Evolutionary conservation across 352 stramenopile genomes (phyloP).

Genomic region (Pythium dissimile): DNA sequence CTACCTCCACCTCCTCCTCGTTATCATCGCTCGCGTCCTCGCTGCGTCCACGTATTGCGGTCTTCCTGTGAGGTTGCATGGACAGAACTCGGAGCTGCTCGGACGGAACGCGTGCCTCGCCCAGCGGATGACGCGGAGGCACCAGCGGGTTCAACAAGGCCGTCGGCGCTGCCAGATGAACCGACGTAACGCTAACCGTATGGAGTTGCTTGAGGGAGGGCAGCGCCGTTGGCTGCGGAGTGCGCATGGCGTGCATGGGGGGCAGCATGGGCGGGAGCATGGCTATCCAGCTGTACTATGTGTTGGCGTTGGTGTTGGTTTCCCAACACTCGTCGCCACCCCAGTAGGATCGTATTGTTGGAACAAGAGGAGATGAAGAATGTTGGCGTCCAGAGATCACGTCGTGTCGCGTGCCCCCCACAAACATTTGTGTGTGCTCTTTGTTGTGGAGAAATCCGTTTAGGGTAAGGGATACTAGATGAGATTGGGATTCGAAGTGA

Average conservation of each 20-base stretch:
- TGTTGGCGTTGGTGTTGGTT: not conserved
- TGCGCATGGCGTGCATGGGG: not conserved
- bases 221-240: not conserved
- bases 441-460: no score
- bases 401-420: not conserved
- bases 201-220: not conserved
- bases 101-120: not conserved
- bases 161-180: not conserved
- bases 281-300: no score
- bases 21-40: not conserved
- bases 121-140: not conserved
- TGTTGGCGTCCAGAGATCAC: not conserved
- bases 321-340: not conserved
- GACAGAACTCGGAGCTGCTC: not conserved
- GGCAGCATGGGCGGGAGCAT: not conserved
- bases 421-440: no score
- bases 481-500: slow-evolving; percentile 4
- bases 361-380: not conserved
- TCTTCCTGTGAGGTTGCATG: no score
- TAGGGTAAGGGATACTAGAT: not conserved
- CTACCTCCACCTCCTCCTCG: no score
- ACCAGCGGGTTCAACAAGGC: not conserved
- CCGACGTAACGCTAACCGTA: no score
- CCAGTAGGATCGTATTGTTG: not conserved
- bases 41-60: no score